Conservation (phyloP, 106 monocot genomes). For the Dendrobium chrysotoxum region DNA sequence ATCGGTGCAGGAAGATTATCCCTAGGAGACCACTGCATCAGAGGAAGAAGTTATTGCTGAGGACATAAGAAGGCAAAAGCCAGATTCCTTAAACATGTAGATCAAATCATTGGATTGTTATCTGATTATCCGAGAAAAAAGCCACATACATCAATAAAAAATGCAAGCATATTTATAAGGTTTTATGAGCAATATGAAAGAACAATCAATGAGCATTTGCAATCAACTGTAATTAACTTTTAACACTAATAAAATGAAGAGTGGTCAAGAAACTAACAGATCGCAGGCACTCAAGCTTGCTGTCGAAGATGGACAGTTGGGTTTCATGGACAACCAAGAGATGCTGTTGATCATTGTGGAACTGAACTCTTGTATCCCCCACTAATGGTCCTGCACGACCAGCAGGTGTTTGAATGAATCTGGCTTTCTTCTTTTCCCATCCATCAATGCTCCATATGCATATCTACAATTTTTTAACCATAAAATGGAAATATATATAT, state of each 20-base stretch:
- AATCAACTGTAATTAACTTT: background rate
- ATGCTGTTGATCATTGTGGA: constrained; percentile 95
- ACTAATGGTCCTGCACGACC: constrained; percentile 49
- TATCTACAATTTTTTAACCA: constrained; percentile 32
- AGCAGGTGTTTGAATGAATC: constrained; percentile 71
- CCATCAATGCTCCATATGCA: constrained; percentile 99
- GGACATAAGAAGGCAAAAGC: background rate
- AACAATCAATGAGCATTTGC: background rate
- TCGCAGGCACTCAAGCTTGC: constrained; percentile 79
- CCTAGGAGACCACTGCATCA: constrained; percentile 79
- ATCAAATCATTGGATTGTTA: background rate
- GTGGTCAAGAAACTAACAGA: constrained; percentile 40
- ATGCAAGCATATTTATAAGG: background rate
- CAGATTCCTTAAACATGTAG: background rate
- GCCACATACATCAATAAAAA: background rate
- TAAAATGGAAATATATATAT: background rate
- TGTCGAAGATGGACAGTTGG: constrained; percentile 81
- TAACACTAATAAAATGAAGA: constrained; percentile 4
- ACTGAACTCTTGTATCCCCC: constrained; percentile 93
- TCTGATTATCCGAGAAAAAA: background rate
- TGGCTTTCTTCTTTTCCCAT: constrained; percentile 91
- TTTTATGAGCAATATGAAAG: background rate
- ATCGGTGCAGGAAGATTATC: constrained; percentile 77
- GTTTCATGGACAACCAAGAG: constrained; percentile 88
- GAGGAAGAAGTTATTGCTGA: background rate